phyloP scores from a whole-genome alignment of 305 asterid genomes.

The Fraxinus baroniana region DNA sequence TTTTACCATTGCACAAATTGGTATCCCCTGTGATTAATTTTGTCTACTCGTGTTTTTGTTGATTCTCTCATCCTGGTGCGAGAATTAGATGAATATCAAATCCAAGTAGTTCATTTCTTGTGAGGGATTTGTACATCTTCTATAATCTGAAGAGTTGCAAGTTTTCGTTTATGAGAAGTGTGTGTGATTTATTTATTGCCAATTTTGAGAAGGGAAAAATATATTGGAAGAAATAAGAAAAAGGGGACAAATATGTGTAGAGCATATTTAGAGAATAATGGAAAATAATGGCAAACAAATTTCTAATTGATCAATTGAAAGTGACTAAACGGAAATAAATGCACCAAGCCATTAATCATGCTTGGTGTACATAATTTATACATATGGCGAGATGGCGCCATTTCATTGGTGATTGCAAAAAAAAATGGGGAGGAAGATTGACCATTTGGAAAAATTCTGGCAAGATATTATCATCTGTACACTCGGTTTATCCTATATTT shows the following conservation, averaged over 20 bases:
- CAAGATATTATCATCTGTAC: too few species aligned
- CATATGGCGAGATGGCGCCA: too few species aligned
- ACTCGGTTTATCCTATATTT: too few species aligned
- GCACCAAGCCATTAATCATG: neutral
- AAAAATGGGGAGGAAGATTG: too few species aligned
- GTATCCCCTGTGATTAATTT: neutral
- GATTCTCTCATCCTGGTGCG: neutral
- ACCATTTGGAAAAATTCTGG: too few species aligned
- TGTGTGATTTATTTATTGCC: neutral
- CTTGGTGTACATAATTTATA: too few species aligned
- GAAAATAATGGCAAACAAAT: too few species aligned
- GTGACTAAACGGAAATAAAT: too few species aligned
- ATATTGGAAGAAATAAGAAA: neutral
- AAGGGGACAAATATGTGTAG: neutral
- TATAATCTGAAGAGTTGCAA: neutral
- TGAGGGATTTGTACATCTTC: neutral
- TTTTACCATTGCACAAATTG: neutral
- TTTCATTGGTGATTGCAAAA: too few species aligned
- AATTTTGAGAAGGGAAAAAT: neutral
- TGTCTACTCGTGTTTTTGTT: neutral
- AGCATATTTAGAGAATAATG: neutral
- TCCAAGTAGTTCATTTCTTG: neutral
- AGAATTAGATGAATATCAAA: neutral
- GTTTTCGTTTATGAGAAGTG: neutral
- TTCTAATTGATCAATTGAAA: too few species aligned